Base-by-base conservation (phyloP, 2,329 filamentous ascomycete genomes). In the Fusarium sp. region DNA sequence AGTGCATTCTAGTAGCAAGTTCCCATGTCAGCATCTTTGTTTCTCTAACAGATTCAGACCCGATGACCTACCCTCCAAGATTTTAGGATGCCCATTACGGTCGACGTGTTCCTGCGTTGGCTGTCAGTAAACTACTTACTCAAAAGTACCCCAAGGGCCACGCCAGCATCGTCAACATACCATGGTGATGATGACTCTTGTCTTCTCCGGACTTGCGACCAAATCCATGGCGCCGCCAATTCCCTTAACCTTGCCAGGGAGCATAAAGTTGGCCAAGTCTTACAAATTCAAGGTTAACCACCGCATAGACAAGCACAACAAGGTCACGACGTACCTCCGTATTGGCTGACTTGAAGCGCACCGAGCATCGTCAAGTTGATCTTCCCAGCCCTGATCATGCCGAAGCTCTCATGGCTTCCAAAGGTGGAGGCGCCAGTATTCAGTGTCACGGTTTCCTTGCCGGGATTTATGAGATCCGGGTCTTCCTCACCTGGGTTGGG, bases 141-240 rank as follows among this genome's bases (percentile, higher is more conserved):
- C 11, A 2, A 4, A 36, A 15, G 19, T 25, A 25, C 23, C 23
- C 23, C 29, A 31, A 31, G 2, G 4, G 13, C 29, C 10, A 31
- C 1, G 29, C 9, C 9, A 10, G 29, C 6, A 10, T 3, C 8
- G 9, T 31, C 29, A 6, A 15, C 25, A 6, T 1, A 51, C 57
- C 88, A 96, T 96, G 3, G 93, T 93, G 36, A 96, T 90, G 2
- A 97, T 92, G 8, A 97, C 93, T 80, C 94, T 95, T 29, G 93
- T 97, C 65, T 83, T 83, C 64, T 85, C 84, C 0, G 93, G 93
- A 77, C 96, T 96, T 69, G 86, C 90, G 42, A 96, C 93, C 10
- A 97, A 80, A 76, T 97, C 93, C 92, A 97, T 97, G 47, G 93
- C 93, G 42, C 93, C 93, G 14, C 92, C 92, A 66, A 96, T 94